Percentiles rank a stretch among this genome's conserved stretches.
Conservation (phyloP, 305 asterid species). For the Petunia hybrid region DNA sequence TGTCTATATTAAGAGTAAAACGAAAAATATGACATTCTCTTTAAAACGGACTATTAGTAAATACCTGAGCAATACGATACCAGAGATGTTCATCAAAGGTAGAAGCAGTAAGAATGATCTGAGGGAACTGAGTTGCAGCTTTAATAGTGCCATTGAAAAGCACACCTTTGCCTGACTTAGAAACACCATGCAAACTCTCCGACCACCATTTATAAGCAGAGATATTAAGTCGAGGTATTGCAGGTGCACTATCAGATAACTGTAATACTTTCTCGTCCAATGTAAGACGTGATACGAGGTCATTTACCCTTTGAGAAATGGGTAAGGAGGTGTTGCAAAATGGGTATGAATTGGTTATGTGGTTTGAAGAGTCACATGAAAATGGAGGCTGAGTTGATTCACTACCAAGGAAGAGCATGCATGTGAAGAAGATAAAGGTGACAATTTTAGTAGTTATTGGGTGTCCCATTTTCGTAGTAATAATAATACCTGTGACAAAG, state of each 20-base stretch:
- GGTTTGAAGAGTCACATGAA: slow-evolving; percentile 60
- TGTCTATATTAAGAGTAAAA: too few species aligned
- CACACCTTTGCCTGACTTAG: slow-evolving; percentile 64
- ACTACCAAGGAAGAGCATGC: background rate
- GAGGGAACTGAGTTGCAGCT: slow-evolving; percentile 78
- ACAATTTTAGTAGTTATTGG: background rate
- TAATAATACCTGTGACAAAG: too few species aligned
- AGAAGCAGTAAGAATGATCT: slow-evolving; percentile 72
- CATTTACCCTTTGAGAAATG: slow-evolving; percentile 50
- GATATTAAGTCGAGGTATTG: slow-evolving; percentile 68
- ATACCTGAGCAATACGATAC: slow-evolving; percentile 73
- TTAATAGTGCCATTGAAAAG: slow-evolving; percentile 55
- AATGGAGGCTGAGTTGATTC: slow-evolving; percentile 55
- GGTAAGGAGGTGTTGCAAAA: slow-evolving; percentile 61
- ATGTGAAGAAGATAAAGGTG: background rate
- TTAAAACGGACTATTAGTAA: background rate
- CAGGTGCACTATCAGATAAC: slow-evolving; percentile 65
- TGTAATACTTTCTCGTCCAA: slow-evolving; percentile 79
- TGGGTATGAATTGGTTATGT: slow-evolving; percentile 46
- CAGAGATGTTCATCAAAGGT: slow-evolving; percentile 67
- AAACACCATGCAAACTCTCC: slow-evolving; percentile 79
- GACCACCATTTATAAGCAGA: slow-evolving; percentile 91
- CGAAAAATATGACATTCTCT: too few species aligned
- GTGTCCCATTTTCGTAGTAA: background rate
- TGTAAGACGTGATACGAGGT: slow-evolving; percentile 68